Percentiles rank a stretch among this genome's conserved stretches.
Evolutionary conservation across 331 rosid species (phyloP).

Genomic region (Arachis monticola): DNA sequence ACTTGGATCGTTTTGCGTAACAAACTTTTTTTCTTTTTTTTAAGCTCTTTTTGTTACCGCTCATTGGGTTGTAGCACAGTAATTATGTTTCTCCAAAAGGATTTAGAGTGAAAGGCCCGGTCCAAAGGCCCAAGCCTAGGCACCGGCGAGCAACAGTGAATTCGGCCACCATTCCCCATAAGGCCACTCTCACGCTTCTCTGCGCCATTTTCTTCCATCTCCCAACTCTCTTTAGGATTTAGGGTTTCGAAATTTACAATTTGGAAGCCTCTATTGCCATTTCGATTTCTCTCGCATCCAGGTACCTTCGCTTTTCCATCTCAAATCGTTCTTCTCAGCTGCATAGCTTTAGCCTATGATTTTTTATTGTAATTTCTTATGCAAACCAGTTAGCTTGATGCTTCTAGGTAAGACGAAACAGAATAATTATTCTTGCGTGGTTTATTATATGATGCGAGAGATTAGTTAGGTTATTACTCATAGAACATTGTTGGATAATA

Average conservation of each 20-base stretch:
- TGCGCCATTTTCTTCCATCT: neutral
- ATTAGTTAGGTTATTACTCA: neutral
- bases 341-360: neutral
- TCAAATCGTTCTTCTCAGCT: neutral
- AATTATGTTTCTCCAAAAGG: too few species aligned
- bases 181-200: neutral
- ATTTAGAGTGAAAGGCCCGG: slow-evolving; percentile 17
- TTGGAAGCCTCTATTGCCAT: slow-evolving; percentile 3
- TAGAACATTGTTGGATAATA: slow-evolving; percentile 24
- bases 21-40: too few species aligned
- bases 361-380: neutral
- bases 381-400: neutral
- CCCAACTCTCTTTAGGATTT: neutral
- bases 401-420: neutral
- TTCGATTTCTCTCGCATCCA: neutral
- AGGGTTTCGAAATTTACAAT: slow-evolving; percentile 18
- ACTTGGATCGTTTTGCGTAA: too few species aligned
- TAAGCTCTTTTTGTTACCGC: too few species aligned
- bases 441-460: slow-evolving; percentile 1
- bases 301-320: slow-evolving; percentile 38
- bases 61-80: too few species aligned
- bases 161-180: neutral
- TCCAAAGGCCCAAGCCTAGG: slow-evolving; percentile 26
- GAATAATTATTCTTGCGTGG: neutral
- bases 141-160: slow-evolving; percentile 36